phyloP scores from a whole-genome alignment of 768 basidiomycete genomes.

The Lactarius deliciosus region DNA sequence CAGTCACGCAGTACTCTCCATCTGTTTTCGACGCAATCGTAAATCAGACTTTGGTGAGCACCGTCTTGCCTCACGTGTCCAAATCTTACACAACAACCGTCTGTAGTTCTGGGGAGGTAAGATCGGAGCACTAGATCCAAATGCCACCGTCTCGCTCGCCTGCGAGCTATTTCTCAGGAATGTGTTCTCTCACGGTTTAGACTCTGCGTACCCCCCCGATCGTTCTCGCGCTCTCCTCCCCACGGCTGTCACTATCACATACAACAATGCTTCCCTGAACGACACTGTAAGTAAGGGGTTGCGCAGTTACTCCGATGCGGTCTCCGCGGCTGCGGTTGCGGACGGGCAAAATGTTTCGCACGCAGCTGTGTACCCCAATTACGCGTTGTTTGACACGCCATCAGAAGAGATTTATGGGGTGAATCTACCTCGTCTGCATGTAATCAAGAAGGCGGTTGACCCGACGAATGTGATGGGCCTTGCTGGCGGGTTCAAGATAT shows the following conservation, averaged over 20 bases:
- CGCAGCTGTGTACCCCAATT: neutral
- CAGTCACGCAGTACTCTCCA: conserved; percentile 6
- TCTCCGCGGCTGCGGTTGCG: neutral
- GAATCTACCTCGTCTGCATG: neutral
- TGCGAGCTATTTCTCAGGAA: neutral
- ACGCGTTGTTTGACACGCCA: neutral
- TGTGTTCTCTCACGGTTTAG: neutral
- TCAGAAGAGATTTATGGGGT: neutral
- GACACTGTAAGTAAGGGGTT: neutral
- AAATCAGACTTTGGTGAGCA: conserved; percentile 1
- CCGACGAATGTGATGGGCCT: too few species aligned
- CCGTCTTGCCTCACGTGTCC: neutral
- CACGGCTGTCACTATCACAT: neutral
- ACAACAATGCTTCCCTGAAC: neutral
- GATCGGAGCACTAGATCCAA: neutral
- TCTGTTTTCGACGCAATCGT: neutral
- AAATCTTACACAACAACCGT: neutral
- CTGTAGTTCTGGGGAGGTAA: conserved; percentile 7
- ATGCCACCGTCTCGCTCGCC: neutral
- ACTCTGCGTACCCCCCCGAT: neutral
- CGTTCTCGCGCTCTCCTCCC: neutral
- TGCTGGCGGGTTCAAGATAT: too few species aligned
- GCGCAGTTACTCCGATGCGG: neutral
- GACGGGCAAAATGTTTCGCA: too few species aligned
- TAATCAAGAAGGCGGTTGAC: neutral